phyloP scores from a whole-genome alignment of 2,329 filamentous ascomycete species.

The Verticillium tricorpus region DNA sequence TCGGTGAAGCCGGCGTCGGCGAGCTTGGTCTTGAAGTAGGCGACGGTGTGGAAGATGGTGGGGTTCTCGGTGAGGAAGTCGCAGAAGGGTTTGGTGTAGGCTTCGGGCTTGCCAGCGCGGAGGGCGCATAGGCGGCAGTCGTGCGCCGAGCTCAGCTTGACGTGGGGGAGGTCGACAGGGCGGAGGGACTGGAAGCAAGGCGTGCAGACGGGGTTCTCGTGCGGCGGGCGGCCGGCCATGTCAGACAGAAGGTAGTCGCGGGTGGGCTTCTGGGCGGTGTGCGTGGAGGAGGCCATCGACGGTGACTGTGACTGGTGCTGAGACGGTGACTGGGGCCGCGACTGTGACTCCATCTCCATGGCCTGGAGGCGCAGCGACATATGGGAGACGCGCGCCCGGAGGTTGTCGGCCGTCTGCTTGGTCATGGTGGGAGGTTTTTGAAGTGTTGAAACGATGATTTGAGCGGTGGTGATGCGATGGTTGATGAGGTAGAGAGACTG shows the following conservation, averaged over 20 bases:
- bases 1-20: slow-evolving; percentile 67
- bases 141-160: slow-evolving; percentile 29
- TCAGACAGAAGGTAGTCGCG: slow-evolving; percentile 21
- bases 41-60: slow-evolving; percentile 87
- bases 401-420: slow-evolving; percentile 37
- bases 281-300: slow-evolving; percentile 17
- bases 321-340: no score
- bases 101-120: slow-evolving; percentile 46
- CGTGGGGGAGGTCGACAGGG: slow-evolving; percentile 18
- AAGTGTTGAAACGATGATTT: no score
- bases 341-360: slow-evolving; percentile 20
- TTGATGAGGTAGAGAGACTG: no score
- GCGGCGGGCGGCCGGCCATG: slow-evolving; percentile 13
- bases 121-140: not conserved
- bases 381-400: slow-evolving; percentile 38
- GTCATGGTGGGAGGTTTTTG: slow-evolving; percentile 30
- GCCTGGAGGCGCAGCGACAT: slow-evolving; percentile 39
- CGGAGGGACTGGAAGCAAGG: slow-evolving; percentile 11
- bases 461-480: no score
- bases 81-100: slow-evolving; percentile 79
- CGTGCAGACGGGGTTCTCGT: slow-evolving; percentile 22
- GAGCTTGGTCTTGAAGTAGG: slow-evolving; percentile 71
- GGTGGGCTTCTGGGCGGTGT: slow-evolving; percentile 24
- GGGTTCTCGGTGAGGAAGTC: slow-evolving; percentile 86
- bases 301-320: slow-evolving; percentile 11